Base-by-base conservation (phyloP, 2,329 filamentous ascomycete species). In the Colletotrichum brevisporum region DNA sequence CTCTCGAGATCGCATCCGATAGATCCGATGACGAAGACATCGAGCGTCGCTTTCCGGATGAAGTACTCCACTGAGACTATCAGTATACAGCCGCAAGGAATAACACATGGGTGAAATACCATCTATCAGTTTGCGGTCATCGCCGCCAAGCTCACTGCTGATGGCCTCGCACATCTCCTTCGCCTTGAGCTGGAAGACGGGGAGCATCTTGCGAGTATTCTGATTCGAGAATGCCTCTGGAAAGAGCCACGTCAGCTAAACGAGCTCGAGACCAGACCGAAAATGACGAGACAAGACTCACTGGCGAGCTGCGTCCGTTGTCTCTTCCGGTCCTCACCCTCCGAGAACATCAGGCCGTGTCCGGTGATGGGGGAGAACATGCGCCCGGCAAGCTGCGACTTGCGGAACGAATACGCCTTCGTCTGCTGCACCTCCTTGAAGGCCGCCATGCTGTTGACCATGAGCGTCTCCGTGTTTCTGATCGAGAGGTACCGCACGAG, bases 401-500 rank as follows among this genome's bases (percentile, higher is more conserved):
- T 83, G 21, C 75, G 72, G 62, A 83, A 82, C 4, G 75, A 73
- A 51, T 84, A 83, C 31, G 74, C 78, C n/a, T 82, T 74, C 4
- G 78, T 80, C 62, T 80, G 77, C n/a, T 83, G 70, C 1, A 83
- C 75, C 26, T 80, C 79, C 52, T 78, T 79, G 65, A 81, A 75
- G 1, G 80, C 78, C 4, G 73, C 74, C 4, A 79, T 68, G 50
- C 72, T 81, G 72, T 81, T 83, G 16, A 80, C 74, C 6, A 84
- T 67, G 5, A 84, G 73, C 2, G 75, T 74, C 71, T 83, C 81
- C n/a, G 68, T 73, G 56, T 80, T 78, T 6, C 73, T 75, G 15
- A 82, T 72, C 2, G 76, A 77, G 1, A 80, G 63, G 63, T 82
- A 81, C 13, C 81, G 77, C 65, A 83, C 81, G 61, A 83, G 78